phyloP scores from a whole-genome alignment of 257 asterid genomes.

The Echium plantagineum region DNA sequence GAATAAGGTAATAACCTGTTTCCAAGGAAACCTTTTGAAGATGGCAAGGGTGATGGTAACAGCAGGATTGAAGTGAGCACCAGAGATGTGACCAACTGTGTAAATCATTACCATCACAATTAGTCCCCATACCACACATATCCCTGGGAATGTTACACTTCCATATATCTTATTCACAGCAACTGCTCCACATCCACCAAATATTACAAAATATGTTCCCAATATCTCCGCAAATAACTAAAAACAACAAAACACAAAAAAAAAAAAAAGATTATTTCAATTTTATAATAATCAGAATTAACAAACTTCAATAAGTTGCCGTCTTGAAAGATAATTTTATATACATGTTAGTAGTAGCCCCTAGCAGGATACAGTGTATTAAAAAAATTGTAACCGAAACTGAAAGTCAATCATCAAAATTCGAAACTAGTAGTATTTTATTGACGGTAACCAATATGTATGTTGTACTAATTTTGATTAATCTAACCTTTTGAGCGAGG shows the following conservation, averaged over 20 bases:
- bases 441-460: too few relatives aligned
- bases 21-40: conserved; percentile 54
- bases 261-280: too few relatives aligned
- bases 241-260: neutral
- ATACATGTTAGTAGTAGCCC: too few relatives aligned
- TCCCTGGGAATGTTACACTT: conserved; percentile 56
- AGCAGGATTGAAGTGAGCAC: conserved; percentile 88
- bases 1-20: conserved; percentile 26
- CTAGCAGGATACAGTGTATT: too few relatives aligned
- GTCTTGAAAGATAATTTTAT: too few relatives aligned
- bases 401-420: neutral
- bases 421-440: too few relatives aligned
- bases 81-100: conserved; percentile 65
- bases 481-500: neutral
- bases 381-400: neutral
- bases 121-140: conserved; percentile 65
- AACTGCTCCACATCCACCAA: conserved; percentile 69
- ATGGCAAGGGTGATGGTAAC: conserved; percentile 51
- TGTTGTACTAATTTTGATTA: neutral
- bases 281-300: too few relatives aligned
- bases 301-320: too few relatives aligned
- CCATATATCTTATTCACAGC: conserved; percentile 45
- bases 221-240: conserved; percentile 54
- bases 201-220: conserved; percentile 58
- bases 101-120: conserved; percentile 68